Conservation (phyloP, 257 asterid genomes). For the Rauvolfia tetraphylla region DNA sequence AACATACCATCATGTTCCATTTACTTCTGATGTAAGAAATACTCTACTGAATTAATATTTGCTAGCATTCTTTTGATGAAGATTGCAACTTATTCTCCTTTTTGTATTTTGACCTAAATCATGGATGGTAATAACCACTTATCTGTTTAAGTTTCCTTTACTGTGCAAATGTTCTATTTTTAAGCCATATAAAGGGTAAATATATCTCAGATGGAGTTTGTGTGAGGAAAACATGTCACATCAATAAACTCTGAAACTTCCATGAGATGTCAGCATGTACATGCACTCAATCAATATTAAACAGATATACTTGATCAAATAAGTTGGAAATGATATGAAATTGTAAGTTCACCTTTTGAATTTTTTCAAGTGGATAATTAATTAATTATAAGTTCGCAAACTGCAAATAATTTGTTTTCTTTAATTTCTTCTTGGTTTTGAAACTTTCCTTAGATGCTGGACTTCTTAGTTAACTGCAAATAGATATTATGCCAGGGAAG, state of each 20-base stretch:
- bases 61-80: not conserved
- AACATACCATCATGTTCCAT: constrained; percentile 90
- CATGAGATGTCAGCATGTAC: not conserved
- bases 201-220: not conserved
- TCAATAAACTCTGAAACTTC: not conserved
- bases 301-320: not conserved
- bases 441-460: not conserved
- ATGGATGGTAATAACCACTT: not conserved
- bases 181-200: not conserved
- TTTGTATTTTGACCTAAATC: not conserved
- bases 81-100: not conserved
- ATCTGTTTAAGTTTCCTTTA: not conserved
- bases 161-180: not conserved
- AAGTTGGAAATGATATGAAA: not conserved
- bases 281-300: not conserved
- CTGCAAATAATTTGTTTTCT: not conserved
- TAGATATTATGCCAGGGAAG: not conserved
- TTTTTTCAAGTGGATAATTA: not conserved
- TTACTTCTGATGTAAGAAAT: constrained; percentile 78
- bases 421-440: not conserved
- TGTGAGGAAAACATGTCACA: not conserved
- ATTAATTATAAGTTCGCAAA: not conserved
- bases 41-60: constrained; percentile 10
- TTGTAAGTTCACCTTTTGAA: not conserved
- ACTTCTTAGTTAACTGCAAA: not conserved